These are phyloP conservation scores for Phoma sp. DNA, from an alignment of 2,329 filamentous ascomycete genomes.

Conservation along the genomic window DNA sequence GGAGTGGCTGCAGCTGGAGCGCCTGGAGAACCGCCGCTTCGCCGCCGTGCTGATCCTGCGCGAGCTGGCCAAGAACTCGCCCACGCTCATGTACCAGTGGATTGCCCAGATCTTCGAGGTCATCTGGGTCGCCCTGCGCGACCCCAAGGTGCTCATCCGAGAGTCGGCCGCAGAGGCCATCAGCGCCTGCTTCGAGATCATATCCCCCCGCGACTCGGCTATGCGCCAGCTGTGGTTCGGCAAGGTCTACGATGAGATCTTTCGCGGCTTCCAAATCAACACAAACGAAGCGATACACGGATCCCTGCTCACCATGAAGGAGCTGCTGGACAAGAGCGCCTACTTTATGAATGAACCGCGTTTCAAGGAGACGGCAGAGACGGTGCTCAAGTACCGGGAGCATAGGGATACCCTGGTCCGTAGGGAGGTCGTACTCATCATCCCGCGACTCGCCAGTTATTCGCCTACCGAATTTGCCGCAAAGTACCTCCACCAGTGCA, in stretches of 20 bases:
- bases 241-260: constrained; percentile 86
- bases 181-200: constrained; percentile 94
- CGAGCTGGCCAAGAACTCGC: constrained; percentile 89
- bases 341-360: constrained; percentile 97
- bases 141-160: constrained; percentile 88
- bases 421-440: constrained; percentile 86
- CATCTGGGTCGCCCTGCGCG: constrained; percentile 92
- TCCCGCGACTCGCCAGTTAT: constrained; percentile 91
- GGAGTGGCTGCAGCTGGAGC: constrained; percentile 95
- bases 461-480: constrained; percentile 88
- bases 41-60: constrained; percentile 89
- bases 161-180: constrained; percentile 92
- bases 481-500: constrained; percentile 90
- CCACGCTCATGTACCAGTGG: constrained; percentile 93
- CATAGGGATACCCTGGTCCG: constrained; percentile 87
- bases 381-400: constrained; percentile 90
- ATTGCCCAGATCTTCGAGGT: constrained; percentile 95
- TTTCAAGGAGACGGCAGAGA: constrained; percentile 91
- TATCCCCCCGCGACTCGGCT: constrained; percentile 87
- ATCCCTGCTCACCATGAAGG: constrained; percentile 90
- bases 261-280: constrained; percentile 75
- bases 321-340: constrained; percentile 89
- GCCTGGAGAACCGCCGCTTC: constrained; percentile 90
- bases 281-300: constrained; percentile 90
- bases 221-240: constrained; percentile 88